Percentiles rank a stretch among this genome's conserved stretches.
phyloP scores from a whole-genome alignment of 352 stramenopile genomes.

The Detonula confervacea region DNA sequence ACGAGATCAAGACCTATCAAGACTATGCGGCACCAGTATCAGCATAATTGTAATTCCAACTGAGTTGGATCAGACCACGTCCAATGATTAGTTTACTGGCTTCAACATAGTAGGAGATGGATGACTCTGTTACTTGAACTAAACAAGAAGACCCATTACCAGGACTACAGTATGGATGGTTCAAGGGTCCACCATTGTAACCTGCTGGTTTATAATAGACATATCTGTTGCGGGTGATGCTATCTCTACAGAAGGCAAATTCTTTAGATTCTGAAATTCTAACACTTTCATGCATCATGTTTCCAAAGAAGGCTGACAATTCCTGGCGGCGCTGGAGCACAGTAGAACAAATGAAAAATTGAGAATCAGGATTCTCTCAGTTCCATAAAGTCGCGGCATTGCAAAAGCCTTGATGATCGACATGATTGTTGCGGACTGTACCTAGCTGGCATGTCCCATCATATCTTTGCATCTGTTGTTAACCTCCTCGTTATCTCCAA shows the following conservation, averaged over 20 bases:
- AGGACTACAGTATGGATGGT: neutral
- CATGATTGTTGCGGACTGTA: too few relatives aligned
- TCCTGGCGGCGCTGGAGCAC: neutral
- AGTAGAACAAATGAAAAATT: neutral
- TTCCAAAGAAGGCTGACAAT: neutral
- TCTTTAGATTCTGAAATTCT: neutral
- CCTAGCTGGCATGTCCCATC: too few relatives aligned
- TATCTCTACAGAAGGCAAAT: neutral
- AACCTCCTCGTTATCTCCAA: too few relatives aligned
- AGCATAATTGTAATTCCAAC: constrained; percentile 45
- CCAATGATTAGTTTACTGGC: constrained; percentile 18
- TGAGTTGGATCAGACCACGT: constrained; percentile 30
- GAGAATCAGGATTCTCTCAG: neutral
- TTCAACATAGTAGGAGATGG: neutral
- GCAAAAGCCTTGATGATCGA: neutral
- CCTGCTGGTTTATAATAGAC: neutral
- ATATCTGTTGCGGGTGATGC: neutral
- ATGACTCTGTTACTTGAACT: neutral
- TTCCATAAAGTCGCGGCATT: neutral
- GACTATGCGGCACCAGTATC: constrained; percentile 10
- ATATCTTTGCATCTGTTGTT: too few relatives aligned
- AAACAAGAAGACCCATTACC: neutral
- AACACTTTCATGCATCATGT: neutral
- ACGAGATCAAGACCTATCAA: too few relatives aligned
- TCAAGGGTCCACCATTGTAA: neutral